Percentiles rank a stretch among this genome's conserved stretches.
These are phyloP conservation scores for Fusarium armeniacum DNA, from an alignment of 2,329 filamentous ascomycete genomes.

Conservation along the genomic window DNA sequence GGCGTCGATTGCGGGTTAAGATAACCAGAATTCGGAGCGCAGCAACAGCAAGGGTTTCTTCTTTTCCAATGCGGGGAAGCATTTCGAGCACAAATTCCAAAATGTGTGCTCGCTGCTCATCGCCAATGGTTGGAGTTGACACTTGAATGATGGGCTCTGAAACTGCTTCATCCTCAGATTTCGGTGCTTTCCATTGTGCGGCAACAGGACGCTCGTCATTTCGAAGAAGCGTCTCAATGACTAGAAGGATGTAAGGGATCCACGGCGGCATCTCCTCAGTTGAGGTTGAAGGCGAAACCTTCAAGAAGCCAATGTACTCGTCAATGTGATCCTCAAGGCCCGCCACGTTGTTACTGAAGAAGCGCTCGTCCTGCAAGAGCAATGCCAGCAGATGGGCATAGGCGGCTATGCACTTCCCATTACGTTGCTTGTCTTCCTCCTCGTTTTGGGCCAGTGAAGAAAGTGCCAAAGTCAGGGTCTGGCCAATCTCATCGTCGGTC, in stretches of 20 bases:
- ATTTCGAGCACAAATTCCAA: slow-evolving; percentile 85
- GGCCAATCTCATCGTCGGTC: slow-evolving; percentile 79
- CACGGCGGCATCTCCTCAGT: slow-evolving; percentile 88
- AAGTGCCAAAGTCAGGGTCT: slow-evolving; percentile 86
- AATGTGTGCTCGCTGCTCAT: slow-evolving; percentile 76
- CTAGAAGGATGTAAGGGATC: slow-evolving; percentile 90
- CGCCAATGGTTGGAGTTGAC: slow-evolving; percentile 68
- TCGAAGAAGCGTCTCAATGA: slow-evolving; percentile 90
- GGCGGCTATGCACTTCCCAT: slow-evolving; percentile 77
- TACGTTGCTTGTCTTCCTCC: slow-evolving; percentile 75
- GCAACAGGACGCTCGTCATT: slow-evolving; percentile 87
- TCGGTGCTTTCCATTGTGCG: slow-evolving; percentile 76
- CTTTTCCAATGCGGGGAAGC: slow-evolving; percentile 87
- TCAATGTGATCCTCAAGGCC: slow-evolving; percentile 82
- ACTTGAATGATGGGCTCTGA: slow-evolving; percentile 71
- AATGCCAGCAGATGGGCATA: slow-evolving; percentile 93
- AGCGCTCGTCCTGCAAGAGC: slow-evolving; percentile 83
- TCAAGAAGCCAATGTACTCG: slow-evolving; percentile 83
- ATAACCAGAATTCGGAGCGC: slow-evolving; percentile 88
- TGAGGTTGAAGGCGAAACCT: slow-evolving; percentile 74
- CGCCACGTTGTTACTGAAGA: slow-evolving; percentile 82
- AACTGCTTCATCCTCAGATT: slow-evolving; percentile 63
- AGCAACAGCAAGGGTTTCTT: slow-evolving; percentile 86
- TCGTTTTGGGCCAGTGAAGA: slow-evolving; percentile 75
- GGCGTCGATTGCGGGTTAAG: slow-evolving; percentile 81